Evolutionary conservation across 805 yeast genomes (phyloP).

Genomic region (Yarrowia sp.): DNA sequence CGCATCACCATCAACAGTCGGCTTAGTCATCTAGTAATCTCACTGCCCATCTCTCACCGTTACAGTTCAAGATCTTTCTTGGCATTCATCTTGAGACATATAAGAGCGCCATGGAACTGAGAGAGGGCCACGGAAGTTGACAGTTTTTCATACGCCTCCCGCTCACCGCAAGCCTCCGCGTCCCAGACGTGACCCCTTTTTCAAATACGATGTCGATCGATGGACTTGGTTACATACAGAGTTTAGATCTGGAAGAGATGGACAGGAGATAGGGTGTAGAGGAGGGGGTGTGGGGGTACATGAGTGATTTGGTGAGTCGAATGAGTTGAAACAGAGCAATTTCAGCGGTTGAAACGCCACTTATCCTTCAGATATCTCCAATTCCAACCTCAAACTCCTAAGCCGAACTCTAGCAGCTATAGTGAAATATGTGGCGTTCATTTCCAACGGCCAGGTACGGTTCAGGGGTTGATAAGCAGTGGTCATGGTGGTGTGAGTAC

Average conservation of each 20-base stretch:
- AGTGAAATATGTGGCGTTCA: neutral
- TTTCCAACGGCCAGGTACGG: neutral
- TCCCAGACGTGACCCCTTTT: neutral
- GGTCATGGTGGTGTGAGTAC: neutral
- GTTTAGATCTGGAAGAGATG: neutral
- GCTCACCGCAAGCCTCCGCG: neutral
- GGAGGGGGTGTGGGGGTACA: no score
- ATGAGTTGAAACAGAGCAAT: no score
- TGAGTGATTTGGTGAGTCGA: no score
- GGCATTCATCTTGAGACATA: neutral
- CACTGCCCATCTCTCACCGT: neutral
- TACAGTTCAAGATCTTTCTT: slow-evolving; percentile 4
- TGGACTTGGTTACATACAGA: neutral
- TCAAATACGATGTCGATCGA: neutral
- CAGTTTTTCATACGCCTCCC: no score
- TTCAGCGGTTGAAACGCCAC: no score
- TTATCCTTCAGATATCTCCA: no score
- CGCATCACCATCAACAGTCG: no score
- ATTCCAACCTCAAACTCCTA: neutral
- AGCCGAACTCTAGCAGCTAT: neutral
- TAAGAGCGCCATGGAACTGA: no score
- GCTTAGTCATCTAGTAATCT: no score
- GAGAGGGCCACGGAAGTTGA: no score
- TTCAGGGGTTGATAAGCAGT: neutral
- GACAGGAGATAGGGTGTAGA: no score